phyloP scores from a whole-genome alignment of 306 rosid species.

The Prunus davidiana region DNA sequence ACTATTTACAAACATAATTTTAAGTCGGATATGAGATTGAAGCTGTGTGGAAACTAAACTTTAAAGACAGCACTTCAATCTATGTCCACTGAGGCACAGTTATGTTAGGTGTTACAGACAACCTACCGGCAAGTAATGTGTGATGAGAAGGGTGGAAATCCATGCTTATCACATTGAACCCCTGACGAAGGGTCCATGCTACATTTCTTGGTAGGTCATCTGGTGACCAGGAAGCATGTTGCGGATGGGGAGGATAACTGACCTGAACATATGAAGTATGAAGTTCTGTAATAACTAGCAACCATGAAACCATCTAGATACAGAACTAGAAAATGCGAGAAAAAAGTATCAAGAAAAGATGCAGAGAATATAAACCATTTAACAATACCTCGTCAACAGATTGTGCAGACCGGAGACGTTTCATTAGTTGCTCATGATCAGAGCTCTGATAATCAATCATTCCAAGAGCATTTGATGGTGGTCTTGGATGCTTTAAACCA shows the following conservation, averaged over 20 bases:
- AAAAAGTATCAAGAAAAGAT: neutral
- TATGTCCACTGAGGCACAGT: neutral
- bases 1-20: slow-evolving; percentile 31
- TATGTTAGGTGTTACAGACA: neutral
- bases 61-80: neutral
- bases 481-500: slow-evolving; percentile 50
- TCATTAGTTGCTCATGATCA: slow-evolving; percentile 46
- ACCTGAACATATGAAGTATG: slow-evolving; percentile 27
- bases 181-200: slow-evolving; percentile 43
- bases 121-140: slow-evolving; percentile 55
- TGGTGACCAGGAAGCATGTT: slow-evolving; percentile 30
- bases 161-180: slow-evolving; percentile 42
- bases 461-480: slow-evolving; percentile 42
- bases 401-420: slow-evolving; percentile 49
- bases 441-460: slow-evolving; percentile 42
- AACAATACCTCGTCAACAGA: slow-evolving; percentile 50
- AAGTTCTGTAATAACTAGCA: neutral
- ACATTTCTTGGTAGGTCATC: slow-evolving; percentile 47
- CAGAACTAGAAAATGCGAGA: neutral
- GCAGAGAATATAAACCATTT: slow-evolving; percentile 20
- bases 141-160: slow-evolving; percentile 58
- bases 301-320: neutral
- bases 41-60: neutral
- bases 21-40: slow-evolving; percentile 14
- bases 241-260: slow-evolving; percentile 31